These are phyloP conservation scores for Colletotrichum falcatum DNA, from an alignment of 2,329 filamentous ascomycete genomes.

Conservation along the genomic window DNA sequence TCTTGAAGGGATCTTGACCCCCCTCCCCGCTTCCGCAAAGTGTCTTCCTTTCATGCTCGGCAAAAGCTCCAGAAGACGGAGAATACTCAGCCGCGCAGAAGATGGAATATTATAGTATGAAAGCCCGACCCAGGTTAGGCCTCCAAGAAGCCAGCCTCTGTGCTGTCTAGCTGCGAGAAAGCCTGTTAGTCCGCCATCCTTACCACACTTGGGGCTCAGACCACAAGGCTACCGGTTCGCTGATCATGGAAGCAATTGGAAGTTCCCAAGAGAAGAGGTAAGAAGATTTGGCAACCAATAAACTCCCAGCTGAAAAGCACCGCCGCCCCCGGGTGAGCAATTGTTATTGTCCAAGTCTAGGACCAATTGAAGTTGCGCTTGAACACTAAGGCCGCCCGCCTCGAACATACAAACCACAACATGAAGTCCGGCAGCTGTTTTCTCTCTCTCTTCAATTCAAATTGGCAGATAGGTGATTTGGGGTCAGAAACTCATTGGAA, in stretches of 20 bases:
- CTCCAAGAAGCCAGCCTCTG: background rate
- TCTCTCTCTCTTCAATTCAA: too few relatives aligned
- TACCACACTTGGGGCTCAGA: constrained; percentile 15
- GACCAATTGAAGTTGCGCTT: background rate
- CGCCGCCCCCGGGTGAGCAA: background rate
- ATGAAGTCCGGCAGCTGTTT: too few relatives aligned
- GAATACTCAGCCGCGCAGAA: background rate
- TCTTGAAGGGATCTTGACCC: background rate
- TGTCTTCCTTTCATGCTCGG: background rate
- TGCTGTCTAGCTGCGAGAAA: background rate
- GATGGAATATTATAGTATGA: too few relatives aligned
- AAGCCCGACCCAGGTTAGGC: too few relatives aligned
- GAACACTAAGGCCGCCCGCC: background rate
- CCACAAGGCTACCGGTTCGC: constrained; percentile 12
- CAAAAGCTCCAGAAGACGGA: background rate
- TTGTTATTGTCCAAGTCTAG: background rate
- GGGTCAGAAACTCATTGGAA: background rate
- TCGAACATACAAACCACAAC: background rate
- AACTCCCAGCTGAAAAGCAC: background rate
- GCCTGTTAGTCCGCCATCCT: background rate
- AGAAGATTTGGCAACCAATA: constrained; percentile 13
- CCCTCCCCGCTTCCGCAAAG: background rate
- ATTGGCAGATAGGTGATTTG: background rate
- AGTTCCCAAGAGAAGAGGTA: background rate
- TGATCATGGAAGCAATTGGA: background rate